Conservation (phyloP, 179 eudicot species). For the Sideroxylon spinosum region DNA sequence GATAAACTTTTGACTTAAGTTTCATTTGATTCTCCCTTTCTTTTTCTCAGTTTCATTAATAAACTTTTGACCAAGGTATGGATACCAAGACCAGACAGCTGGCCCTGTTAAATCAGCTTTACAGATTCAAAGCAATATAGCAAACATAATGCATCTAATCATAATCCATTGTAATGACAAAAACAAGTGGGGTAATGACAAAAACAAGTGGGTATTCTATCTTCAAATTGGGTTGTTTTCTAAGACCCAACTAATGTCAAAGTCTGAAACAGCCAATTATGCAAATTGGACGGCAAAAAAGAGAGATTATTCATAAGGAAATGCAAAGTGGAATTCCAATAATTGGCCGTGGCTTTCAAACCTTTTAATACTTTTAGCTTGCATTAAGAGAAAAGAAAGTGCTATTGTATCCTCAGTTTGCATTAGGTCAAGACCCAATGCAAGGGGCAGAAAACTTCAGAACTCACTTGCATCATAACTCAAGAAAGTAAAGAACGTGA, state of each 20-base stretch:
- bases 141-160: no score
- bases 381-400: background rate
- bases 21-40: no score
- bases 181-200: no score
- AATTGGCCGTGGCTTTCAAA: slow-evolving; percentile 8
- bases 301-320: background rate
- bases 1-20: no score
- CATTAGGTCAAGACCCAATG: background rate
- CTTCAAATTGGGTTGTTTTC: background rate
- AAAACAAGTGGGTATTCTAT: background rate
- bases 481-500: background rate
- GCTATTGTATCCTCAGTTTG: slow-evolving; percentile 16
- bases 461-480: background rate
- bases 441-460: background rate
- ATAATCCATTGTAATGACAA: no score
- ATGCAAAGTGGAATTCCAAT: slow-evolving; percentile 10
- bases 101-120: no score
- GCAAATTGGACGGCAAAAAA: background rate
- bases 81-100: no score
- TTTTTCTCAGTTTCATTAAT: no score
- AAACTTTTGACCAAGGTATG: no score
- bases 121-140: no score
- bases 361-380: background rate
- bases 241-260: slow-evolving; percentile 2
- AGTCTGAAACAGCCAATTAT: background rate